These are phyloP conservation scores for Chloroidium sp. DNA, from an alignment of 163 green algal genomes.

Conservation along the genomic window DNA sequence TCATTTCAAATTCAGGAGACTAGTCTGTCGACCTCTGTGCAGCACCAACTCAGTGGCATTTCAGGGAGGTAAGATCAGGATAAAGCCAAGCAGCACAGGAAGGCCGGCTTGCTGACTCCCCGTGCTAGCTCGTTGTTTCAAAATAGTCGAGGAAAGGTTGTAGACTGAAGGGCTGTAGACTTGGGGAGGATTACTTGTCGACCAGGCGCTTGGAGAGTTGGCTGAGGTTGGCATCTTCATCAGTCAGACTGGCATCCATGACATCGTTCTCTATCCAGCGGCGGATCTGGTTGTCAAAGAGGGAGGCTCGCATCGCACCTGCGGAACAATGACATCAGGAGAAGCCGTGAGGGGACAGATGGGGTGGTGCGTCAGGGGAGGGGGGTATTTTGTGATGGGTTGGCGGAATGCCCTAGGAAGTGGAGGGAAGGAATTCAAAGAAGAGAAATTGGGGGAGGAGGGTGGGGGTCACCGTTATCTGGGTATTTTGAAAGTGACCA, in stretches of 20 bases:
- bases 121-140: neutral
- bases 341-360: too few relatives aligned
- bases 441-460: too few relatives aligned
- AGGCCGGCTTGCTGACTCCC: neutral
- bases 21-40: too few relatives aligned
- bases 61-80: neutral
- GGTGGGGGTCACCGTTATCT: conserved; percentile 26
- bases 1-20: too few relatives aligned
- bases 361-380: too few relatives aligned
- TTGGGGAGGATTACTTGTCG: conserved; percentile 4
- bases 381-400: too few relatives aligned
- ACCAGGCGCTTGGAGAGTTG: conserved; percentile 33
- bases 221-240: conserved; percentile 20
- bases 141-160: neutral
- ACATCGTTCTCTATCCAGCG: conserved; percentile 50
- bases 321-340: too few relatives aligned
- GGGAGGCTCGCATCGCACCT: neutral
- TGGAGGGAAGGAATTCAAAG: too few relatives aligned
- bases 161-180: neutral
- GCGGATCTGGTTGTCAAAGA: conserved; percentile 68
- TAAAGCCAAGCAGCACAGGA: neutral
- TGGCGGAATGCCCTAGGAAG: too few relatives aligned
- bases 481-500: conserved; percentile 61
- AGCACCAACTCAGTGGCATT: neutral
- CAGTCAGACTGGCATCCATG: conserved; percentile 11